Evolutionary conservation across 345 rosid species (phyloP), one percentile per base, ranked within the genome.

Genomic region (Melaleuca alternifolia): DNA sequence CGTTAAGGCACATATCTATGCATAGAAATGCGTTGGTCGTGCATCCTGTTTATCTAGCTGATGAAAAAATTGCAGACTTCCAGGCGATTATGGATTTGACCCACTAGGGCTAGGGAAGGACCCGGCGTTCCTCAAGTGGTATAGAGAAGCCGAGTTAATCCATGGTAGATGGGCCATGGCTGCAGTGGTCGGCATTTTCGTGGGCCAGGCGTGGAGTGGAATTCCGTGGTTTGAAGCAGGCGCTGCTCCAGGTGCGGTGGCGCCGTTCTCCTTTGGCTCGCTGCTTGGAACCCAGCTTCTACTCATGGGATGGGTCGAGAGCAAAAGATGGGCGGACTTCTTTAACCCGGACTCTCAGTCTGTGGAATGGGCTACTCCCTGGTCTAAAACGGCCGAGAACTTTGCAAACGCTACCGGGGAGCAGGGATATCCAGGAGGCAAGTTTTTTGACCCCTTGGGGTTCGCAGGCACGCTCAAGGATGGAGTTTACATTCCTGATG

Each of bases 291-390:
- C 99, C 44, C 99, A 97, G 81, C 92, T 97, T 85, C 44, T 97
- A 51, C 97, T 97, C 51, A 97, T 97, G 99, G 99, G 99, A 2
- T 97, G 99, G 99, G 99, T 97, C 15, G 99, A 97, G 95, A 96
- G 99, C 95, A 97, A 97, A 89, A 75, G 99, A 11, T 97, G 99
- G 99, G 98, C 94, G 3, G 99, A 97, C 77, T 97, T 97, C 94
- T 97, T 97, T 94, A 92, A 94, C 93, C 99, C 97, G 6, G 93
- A 96, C 53, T 97, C 99, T 0, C 99, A 97, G 82, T 94, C 99
- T 0, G 94, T 97, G 51, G 99, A 96, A 65, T 96, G 99, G 99
- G 99, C 99, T 0, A 97, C 99, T 1, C 99, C 99, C 0, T 97
- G 99, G 99, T 97, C 99, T 6, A 93, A 88, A 86, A 94, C 98